phyloP scores from a whole-genome alignment of 2,329 filamentous ascomycete genomes.

The Xylariales sp. region DNA sequence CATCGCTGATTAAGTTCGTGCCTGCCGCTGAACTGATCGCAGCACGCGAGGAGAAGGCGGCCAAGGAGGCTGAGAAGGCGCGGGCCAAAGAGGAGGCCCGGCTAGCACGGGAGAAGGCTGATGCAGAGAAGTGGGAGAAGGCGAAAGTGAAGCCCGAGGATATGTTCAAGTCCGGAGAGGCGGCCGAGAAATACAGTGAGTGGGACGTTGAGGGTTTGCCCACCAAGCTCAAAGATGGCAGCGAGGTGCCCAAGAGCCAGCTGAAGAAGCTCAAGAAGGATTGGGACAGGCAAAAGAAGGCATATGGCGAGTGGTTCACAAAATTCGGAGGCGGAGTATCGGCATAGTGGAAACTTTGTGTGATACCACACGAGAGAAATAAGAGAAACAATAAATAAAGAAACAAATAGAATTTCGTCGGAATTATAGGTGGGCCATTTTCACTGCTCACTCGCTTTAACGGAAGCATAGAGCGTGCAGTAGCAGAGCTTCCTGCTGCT shows the following conservation, averaged over 20 bases:
- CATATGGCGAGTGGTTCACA: constrained; percentile 59
- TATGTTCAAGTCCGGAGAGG: constrained; percentile 52
- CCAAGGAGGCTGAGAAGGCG: constrained; percentile 57
- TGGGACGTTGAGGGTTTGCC: constrained; percentile 85
- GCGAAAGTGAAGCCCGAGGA: constrained; percentile 50
- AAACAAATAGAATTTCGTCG: no score
- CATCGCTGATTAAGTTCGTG: constrained; percentile 68
- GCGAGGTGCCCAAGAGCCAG: constrained; percentile 75
- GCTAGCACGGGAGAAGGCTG: constrained; percentile 43
- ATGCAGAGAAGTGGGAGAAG: constrained; percentile 52
- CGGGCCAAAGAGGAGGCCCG: constrained; percentile 51
- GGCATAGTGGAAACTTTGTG: no score
- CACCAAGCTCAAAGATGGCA: constrained; percentile 70
- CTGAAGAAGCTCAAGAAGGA: constrained; percentile 82
- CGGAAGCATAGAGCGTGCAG: no score
- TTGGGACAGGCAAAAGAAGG: constrained; percentile 87
- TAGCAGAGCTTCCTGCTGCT: no score
- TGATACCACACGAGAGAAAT: no score
- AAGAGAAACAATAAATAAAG: no score
- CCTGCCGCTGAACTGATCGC: constrained; percentile 53
- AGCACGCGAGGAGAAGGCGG: constrained; percentile 54
- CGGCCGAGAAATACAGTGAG: constrained; percentile 58
- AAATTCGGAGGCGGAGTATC: constrained; percentile 28
- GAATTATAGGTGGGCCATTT: no score
- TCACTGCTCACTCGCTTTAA: no score